A percentile compares a stretch with the other conserved stretches of the same genome.
These are phyloP conservation scores for Talaromyces funiculosus DNA, from an alignment of 2,329 filamentous ascomycete species.

Conservation along the genomic window DNA sequence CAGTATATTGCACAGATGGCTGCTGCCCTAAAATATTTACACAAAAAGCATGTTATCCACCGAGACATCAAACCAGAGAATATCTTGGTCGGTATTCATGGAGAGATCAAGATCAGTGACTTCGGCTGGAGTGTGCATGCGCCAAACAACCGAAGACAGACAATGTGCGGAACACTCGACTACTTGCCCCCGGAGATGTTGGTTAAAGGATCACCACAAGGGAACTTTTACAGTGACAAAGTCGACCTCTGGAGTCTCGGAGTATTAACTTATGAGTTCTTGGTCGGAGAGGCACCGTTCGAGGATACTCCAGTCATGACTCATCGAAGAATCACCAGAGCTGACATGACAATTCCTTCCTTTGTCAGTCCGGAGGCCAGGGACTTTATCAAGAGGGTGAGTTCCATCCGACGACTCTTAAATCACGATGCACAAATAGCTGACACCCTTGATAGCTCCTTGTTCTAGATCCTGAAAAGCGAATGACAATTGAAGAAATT, in stretches of 20 bases:
- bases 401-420: no score
- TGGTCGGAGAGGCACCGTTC: conserved; percentile 93
- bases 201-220: conserved; percentile 65
- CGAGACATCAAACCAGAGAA: conserved; percentile 98
- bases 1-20: conserved; percentile 89
- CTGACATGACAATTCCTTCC: conserved; percentile 85
- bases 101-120: conserved; percentile 97
- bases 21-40: conserved; percentile 80
- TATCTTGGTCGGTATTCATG: conserved; percentile 90
- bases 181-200: conserved; percentile 99
- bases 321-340: conserved; percentile 77
- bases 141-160: conserved; percentile 86
- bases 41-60: conserved; percentile 97
- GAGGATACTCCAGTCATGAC: conserved; percentile 96
- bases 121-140: conserved; percentile 99
- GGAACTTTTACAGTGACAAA: conserved; percentile 91
- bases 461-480: conserved; percentile 87
- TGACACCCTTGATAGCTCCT: conserved; percentile 56
- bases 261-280: conserved; percentile 91
- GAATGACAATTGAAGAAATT: conserved; percentile 83
- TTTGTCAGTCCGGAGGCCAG: conserved; percentile 87
- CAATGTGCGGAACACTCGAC: conserved; percentile 95
- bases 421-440: background rate
- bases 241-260: conserved; percentile 95
- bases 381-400: conserved; percentile 84